These are phyloP conservation scores for Podaxis sp. DNA, from an alignment of 768 basidiomycete genomes.

Conservation along the genomic window DNA sequence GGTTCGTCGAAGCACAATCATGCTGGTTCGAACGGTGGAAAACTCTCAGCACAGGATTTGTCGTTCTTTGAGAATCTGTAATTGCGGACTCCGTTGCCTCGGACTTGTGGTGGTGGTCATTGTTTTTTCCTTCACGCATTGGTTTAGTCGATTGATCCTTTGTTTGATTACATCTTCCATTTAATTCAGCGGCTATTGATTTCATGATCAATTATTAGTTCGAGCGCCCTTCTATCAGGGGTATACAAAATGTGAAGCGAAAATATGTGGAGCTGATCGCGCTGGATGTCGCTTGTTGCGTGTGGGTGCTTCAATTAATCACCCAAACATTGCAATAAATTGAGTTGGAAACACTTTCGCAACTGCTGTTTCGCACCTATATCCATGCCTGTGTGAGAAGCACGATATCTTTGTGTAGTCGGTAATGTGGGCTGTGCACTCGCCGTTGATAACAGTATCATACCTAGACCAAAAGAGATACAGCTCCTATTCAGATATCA, in stretches of 20 bases:
- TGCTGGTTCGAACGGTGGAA: constrained; percentile 35
- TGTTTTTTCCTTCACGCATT: not conserved
- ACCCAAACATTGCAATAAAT: not conserved
- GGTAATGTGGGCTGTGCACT: not conserved
- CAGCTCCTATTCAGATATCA: not conserved
- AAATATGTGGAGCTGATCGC: not conserved
- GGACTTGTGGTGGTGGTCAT: not conserved
- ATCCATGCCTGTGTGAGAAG: not conserved
- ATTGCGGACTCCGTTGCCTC: not conserved
- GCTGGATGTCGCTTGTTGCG: not conserved
- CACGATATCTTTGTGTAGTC: not conserved
- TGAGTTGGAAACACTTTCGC: not conserved
- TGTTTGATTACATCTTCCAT: not conserved
- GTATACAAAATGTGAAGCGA: not conserved
- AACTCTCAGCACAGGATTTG: constrained; percentile 79
- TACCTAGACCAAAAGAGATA: not conserved
- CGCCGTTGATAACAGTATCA: not conserved
- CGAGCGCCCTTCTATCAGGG: not conserved
- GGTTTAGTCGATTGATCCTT: no score
- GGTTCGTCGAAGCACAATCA: constrained; percentile 23
- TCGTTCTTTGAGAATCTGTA: constrained; percentile 79
- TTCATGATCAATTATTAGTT: not conserved
- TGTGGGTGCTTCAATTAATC: not conserved
- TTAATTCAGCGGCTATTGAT: not conserved
- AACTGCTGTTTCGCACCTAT: constrained; percentile 3